phyloP scores from a whole-genome alignment of 176 grass and related monocot species.

The Echinochloa phyllopogon region DNA sequence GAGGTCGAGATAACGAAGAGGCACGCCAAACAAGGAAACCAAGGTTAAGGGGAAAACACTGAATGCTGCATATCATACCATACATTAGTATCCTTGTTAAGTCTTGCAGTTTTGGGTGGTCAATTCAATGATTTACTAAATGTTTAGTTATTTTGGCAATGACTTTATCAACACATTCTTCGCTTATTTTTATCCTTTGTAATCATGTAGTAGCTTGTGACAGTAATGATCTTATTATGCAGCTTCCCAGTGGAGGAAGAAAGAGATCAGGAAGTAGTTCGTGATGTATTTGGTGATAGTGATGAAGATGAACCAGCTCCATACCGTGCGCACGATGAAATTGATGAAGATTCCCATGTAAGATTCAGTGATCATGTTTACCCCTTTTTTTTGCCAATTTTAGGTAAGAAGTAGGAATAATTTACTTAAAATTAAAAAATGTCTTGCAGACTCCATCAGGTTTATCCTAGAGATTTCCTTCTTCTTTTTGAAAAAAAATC shows the following conservation, averaged over 20 bases:
- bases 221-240: slow-evolving; percentile 41
- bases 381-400: background rate
- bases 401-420: slow-evolving; percentile 15
- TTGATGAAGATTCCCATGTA: slow-evolving; percentile 79
- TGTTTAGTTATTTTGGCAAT: slow-evolving; percentile 31
- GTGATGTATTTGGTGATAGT: slow-evolving; percentile 92
- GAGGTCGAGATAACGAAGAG: slow-evolving; percentile 64
- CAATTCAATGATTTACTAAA: background rate
- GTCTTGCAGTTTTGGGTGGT: background rate
- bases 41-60: slow-evolving; percentile 56
- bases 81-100: slow-evolving; percentile 27
- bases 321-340: slow-evolving; percentile 69
- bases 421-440: background rate
- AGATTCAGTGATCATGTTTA: slow-evolving; percentile 34
- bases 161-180: slow-evolving; percentile 19
- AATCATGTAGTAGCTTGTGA: slow-evolving; percentile 28
- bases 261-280: slow-evolving; percentile 79
- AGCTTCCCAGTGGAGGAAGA: slow-evolving; percentile 58
- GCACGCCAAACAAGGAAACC: slow-evolving; percentile 50
- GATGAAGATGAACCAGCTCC: slow-evolving; percentile 88
- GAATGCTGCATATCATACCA: slow-evolving; percentile 25
- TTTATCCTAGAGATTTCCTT: background rate
- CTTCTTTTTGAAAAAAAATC: background rate
- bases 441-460: slow-evolving; percentile 10
- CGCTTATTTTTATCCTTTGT: background rate